Percentiles rank a stretch among this genome's conserved stretches.
Conservation (phyloP, 306 rosid species). For the Argentina anserina region DNA sequence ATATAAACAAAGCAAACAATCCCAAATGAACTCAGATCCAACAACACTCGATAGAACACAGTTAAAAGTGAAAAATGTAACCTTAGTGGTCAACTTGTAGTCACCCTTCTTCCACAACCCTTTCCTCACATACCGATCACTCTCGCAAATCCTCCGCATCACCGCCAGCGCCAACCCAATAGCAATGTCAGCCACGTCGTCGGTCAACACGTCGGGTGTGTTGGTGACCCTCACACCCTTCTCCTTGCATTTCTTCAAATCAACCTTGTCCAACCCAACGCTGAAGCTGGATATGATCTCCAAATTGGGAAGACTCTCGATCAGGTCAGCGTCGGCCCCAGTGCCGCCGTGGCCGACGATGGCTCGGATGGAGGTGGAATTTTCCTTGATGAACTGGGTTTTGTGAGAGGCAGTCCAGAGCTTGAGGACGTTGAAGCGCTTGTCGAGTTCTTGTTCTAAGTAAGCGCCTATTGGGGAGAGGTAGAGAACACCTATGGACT, state of each 20-base stretch:
- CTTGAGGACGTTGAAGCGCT: constrained; percentile 59
- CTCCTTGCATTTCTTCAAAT: constrained; percentile 46
- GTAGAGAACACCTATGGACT: constrained; percentile 45
- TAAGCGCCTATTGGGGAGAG: constrained; percentile 31
- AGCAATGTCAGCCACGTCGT: constrained; percentile 70
- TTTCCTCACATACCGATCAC: constrained; percentile 60
- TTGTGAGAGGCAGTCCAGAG: constrained; percentile 41
- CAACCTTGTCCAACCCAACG: constrained; percentile 74
- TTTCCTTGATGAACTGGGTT: constrained; percentile 31
- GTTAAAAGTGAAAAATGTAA: not conserved
- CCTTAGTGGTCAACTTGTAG: constrained; percentile 70
- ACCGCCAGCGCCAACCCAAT: constrained; percentile 56
- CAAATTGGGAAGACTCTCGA: constrained; percentile 53
- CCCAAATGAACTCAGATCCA: not conserved
- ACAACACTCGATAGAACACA: not conserved
- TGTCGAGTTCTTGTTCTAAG: constrained; percentile 60
- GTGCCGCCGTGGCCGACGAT: constrained; percentile 35
- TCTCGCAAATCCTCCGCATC: constrained; percentile 49
- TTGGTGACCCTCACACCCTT: constrained; percentile 70
- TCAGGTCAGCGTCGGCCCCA: constrained; percentile 56
- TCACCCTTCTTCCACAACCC: constrained; percentile 70
- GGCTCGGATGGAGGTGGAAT: constrained; percentile 53
- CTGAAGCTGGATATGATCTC: constrained; percentile 69
- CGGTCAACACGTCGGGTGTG: constrained; percentile 81
- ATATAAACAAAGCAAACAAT: not conserved